These are phyloP conservation scores for Cyclocybe aegerita DNA, from an alignment of 768 basidiomycete genomes.

Conservation along the genomic window DNA sequence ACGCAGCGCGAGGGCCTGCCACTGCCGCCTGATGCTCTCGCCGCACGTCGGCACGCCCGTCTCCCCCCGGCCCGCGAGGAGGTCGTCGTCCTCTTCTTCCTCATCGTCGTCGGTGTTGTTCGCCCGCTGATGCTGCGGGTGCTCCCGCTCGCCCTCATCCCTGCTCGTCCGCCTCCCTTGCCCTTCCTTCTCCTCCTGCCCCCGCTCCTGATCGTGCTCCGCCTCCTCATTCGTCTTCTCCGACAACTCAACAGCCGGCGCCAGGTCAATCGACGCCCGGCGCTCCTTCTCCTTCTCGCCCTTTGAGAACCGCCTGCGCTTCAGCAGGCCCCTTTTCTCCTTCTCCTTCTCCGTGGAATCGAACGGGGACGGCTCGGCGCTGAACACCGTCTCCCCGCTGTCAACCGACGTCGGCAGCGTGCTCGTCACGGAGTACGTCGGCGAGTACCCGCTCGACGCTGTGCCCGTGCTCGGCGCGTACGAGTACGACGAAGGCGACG, in stretches of 20 bases:
- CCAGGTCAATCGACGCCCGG: neutral
- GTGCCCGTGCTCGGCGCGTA: neutral
- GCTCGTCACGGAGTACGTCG: constrained; percentile 15
- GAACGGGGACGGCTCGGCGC: constrained; percentile 1
- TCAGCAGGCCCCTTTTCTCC: constrained; percentile 17
- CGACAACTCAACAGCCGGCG: neutral
- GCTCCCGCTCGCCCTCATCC: constrained; percentile 11
- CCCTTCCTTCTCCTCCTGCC: constrained; percentile 4
- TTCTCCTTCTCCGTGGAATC: constrained; percentile 18
- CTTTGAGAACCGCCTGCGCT: constrained; percentile 9
- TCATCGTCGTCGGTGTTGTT: constrained; percentile 15
- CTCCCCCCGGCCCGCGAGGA: constrained; percentile 13
- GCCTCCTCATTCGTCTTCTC: constrained; percentile 5
- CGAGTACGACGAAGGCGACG: no score
- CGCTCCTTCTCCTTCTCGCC: constrained; percentile 14
- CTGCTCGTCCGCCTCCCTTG: neutral
- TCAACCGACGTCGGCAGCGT: constrained; percentile 27
- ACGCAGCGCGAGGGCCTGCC: constrained; percentile 59
- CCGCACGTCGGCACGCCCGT: constrained; percentile 55
- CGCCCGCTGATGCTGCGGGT: constrained; percentile 9
- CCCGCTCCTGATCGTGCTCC: constrained; percentile 2
- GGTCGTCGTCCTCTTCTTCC: constrained; percentile 16
- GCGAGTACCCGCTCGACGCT: constrained; percentile 16
- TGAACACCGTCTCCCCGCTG: constrained; percentile 24
- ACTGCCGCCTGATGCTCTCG: constrained; percentile 52